Conservation (phyloP, 179 eudicot genomes). For the Drosera spatulata region DNA sequence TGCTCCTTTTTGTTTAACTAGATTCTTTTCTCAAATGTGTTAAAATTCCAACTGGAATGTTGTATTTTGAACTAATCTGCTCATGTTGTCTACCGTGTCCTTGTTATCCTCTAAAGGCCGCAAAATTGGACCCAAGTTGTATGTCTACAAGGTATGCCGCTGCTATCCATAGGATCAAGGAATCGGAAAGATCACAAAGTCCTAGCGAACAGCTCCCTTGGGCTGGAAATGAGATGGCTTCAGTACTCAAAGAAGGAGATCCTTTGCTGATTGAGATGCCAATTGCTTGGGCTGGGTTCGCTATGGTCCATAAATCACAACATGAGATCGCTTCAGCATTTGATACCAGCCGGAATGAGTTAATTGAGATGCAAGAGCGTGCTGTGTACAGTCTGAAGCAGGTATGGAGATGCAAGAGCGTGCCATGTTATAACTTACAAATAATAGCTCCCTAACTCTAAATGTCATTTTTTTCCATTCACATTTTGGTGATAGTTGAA, state of each 20-base stretch:
- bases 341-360: conserved; percentile 58
- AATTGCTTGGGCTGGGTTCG: conserved; percentile 93
- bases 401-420: conserved; percentile 20
- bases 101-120: conserved; percentile 34
- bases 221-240: conserved; percentile 99
- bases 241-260: conserved; percentile 84
- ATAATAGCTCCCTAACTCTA: too few relatives aligned
- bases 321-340: conserved; percentile 88
- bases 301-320: conserved; percentile 87
- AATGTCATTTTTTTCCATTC: too few relatives aligned
- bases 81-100: too few relatives aligned
- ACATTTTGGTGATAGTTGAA: too few relatives aligned
- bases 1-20: too few relatives aligned
- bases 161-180: conserved; percentile 82
- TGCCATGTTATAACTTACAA: too few relatives aligned
- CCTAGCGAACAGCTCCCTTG: conserved; percentile 76
- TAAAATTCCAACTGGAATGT: too few relatives aligned
- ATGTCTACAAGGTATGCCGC: conserved; percentile 81
- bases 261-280: conserved; percentile 55
- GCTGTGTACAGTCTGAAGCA: conserved; percentile 71
- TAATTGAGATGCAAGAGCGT: conserved; percentile 65
- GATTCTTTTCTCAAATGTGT: too few relatives aligned
- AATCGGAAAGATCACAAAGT: conserved; percentile 87
- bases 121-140: conserved; percentile 91
- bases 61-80: too few relatives aligned